A percentile compares a stretch with the other conserved stretches of the same genome.
Conservation (phyloP, 2,329 filamentous ascomycete species). For the Fusarium sp. region DNA sequence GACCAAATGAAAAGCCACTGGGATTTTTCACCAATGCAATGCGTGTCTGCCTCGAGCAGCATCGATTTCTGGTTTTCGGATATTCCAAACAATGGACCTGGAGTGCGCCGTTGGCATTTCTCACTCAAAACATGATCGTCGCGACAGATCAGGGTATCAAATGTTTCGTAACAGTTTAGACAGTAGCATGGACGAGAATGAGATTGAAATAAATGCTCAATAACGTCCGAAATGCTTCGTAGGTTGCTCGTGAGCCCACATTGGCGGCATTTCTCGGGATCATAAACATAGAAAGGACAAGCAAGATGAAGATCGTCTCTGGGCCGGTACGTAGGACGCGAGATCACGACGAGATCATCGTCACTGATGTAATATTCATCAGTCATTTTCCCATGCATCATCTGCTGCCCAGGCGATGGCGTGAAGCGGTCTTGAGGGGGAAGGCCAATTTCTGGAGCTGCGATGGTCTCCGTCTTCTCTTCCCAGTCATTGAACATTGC, state of each 20-base stretch:
- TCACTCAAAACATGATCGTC: not conserved
- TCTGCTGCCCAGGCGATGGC: not conserved
- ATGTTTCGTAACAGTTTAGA: not conserved
- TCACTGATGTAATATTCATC: not conserved
- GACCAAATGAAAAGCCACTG: not conserved
- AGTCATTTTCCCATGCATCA: too few relatives aligned
- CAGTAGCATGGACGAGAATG: not conserved
- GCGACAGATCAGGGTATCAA: not conserved
- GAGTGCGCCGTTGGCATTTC: not conserved
- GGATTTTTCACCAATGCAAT: not conserved
- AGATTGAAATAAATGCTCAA: not conserved
- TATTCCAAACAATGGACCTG: not conserved
- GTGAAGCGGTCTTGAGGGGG: not conserved
- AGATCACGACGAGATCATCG: not conserved
- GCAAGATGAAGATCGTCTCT: not conserved
- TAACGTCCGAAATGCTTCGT: not conserved
- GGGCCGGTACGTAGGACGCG: not conserved
- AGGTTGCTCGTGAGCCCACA: not conserved
- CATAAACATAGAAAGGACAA: not conserved
- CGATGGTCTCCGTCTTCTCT: not conserved
- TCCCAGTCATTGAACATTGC: not conserved
- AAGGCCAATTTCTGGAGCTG: not conserved
- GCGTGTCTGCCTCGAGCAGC: not conserved
- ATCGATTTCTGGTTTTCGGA: not conserved
- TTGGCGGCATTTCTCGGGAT: not conserved